phyloP scores from a whole-genome alignment of 208 protist genomes.

The Trypanosoma grayi region DNA sequence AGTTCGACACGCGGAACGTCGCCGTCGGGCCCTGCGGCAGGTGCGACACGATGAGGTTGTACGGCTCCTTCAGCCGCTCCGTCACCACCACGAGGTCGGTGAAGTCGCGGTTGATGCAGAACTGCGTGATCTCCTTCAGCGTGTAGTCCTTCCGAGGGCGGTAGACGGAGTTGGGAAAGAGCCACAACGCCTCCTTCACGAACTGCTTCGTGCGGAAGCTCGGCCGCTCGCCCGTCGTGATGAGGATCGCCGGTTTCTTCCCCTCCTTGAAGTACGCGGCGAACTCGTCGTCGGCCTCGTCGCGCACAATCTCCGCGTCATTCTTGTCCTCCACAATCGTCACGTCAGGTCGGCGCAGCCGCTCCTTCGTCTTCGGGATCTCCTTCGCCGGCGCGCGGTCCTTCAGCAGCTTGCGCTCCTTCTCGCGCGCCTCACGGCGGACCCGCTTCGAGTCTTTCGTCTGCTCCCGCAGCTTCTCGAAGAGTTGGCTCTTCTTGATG shows the following conservation, averaged over 20 bases:
- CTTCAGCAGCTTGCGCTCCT: conserved; percentile 65
- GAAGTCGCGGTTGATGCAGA: conserved; percentile 83
- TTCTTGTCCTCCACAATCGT: conserved; percentile 74
- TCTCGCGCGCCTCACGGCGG: conserved; percentile 75
- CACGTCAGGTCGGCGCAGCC: conserved; percentile 65
- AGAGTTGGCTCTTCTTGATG: conserved; percentile 82
- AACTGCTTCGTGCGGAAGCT: conserved; percentile 83
- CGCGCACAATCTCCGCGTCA: conserved; percentile 76
- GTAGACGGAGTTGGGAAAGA: conserved; percentile 89
- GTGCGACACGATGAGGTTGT: conserved; percentile 88
- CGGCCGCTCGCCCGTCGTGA: conserved; percentile 89
- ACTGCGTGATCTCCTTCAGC: conserved; percentile 91
- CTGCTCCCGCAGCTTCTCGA: conserved; percentile 81
- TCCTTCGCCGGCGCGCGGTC: conserved; percentile 75
- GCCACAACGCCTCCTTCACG: conserved; percentile 86
- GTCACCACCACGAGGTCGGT: conserved; percentile 90
- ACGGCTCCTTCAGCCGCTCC: conserved; percentile 82
- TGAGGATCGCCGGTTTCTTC: conserved; percentile 75
- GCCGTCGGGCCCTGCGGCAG: conserved; percentile 89
- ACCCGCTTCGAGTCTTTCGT: conserved; percentile 89
- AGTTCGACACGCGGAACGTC: conserved; percentile 87
- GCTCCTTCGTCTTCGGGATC: conserved; percentile 88
- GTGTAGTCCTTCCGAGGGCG: conserved; percentile 87
- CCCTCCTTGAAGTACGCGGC: conserved; percentile 66
- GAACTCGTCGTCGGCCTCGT: conserved; percentile 92